Evolutionary conservation across 2,329 filamentous ascomycete genomes (phyloP).

Genomic region (Helicocarpus griseus): DNA sequence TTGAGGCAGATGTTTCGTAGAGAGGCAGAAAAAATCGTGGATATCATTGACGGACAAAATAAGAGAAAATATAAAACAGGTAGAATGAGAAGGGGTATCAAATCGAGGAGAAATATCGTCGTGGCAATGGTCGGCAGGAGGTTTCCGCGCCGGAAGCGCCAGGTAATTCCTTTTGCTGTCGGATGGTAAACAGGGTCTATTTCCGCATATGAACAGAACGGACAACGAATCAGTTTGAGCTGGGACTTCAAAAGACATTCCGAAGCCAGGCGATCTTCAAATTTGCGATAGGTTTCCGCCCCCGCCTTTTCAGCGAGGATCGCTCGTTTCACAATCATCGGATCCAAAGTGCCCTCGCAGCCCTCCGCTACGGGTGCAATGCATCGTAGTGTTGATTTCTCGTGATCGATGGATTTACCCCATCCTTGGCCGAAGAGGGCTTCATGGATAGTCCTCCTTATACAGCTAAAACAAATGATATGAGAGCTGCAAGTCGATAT

Average conservation of each 20-base stretch:
- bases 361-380: conserved; percentile 62
- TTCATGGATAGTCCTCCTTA: conserved; percentile 72
- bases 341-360: conserved; percentile 66
- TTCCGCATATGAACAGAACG: conserved; percentile 88
- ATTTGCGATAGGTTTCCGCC: conserved; percentile 59
- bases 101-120: conserved; percentile 31
- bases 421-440: conserved; percentile 90
- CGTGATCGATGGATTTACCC: conserved; percentile 65
- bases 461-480: conserved; percentile 57
- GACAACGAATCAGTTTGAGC: conserved; percentile 70
- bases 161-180: conserved; percentile 39
- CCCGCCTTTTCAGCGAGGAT: conserved; percentile 61
- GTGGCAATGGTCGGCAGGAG: conserved; percentile 45
- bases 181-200: conserved; percentile 66
- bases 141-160: conserved; percentile 49
- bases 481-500: conserved; percentile 36
- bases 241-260: conserved; percentile 65
- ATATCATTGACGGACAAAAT: conserved; percentile 42
- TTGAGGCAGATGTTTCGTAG: conserved; percentile 59
- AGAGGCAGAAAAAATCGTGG: conserved; percentile 47
- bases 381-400: conserved; percentile 67
- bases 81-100: conserved; percentile 38
- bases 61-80: conserved; percentile 49
- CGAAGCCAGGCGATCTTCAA: conserved; percentile 70
- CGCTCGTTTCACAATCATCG: conserved; percentile 60